Evolutionary conservation across 208 protist species (phyloP), one percentile per base, ranked within the genome.

Genomic region (Leishmania guyanensis): DNA sequence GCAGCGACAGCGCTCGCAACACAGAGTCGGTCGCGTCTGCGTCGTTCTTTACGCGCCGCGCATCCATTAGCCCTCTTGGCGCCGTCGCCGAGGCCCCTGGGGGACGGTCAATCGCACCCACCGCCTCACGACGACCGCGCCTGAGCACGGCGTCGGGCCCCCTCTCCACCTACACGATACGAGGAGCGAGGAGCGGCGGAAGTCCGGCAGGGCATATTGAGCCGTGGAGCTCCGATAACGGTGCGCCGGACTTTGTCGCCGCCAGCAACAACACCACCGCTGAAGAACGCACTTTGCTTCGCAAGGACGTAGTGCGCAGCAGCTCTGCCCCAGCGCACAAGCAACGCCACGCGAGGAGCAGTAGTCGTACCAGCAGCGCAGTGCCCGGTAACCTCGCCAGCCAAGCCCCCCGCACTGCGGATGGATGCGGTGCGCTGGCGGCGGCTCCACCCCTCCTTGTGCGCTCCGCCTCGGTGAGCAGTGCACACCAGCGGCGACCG

Each of bases 91-190:
- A 26, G 33, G 10, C 46, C 74, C 29, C 29, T 36, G 39, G 53
- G 36, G 17, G 50, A 26, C 10, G 71, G 12, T 17, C 68, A 20
- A 9, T 46, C 10, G 26, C 14, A 3, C 29, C 10, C 62, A 17
- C 0, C 70, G 16, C 43, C 54, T n/a, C 71, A 48, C 70, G 22
- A 10, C 72, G 56, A 75, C 66, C 26, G 51, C 81, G 58, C 54
- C 53, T 58, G 9, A 77, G 69, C 81, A 84, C 69, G 0, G 58
- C 75, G 14, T 75, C 80, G 14, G 53, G 54, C 16, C n/a, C 56
- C 29, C 48, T 80, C 43, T 16, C 58, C 36, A 4, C 79, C 65
- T 80, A 84, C 81, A 80, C 75, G 0, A 80, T 75, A 0, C 75
- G 75, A 9, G 81, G 69, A 10, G 69, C 66, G 26, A 62, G 51